phyloP scores from a whole-genome alignment of 225 moss, liverwort and hornwort genomes.

The Ulota crispa region DNA sequence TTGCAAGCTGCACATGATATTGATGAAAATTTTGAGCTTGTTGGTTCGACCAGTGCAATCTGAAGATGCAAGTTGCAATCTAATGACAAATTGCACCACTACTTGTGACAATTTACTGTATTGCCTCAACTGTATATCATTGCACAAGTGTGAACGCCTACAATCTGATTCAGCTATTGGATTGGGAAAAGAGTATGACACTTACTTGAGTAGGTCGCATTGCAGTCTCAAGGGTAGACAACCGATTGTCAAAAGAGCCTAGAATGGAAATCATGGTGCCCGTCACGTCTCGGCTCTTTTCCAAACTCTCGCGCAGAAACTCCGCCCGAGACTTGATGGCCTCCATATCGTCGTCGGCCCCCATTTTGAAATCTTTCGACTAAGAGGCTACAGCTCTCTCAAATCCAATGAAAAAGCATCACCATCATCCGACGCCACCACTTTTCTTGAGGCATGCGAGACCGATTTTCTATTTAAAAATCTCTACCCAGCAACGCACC shows the following conservation, averaged over 20 bases:
- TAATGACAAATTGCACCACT: not conserved
- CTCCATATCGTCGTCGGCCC: slow-evolving; percentile 73
- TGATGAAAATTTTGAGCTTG: not conserved
- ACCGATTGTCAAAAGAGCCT: slow-evolving; percentile 87
- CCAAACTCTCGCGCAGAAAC: slow-evolving; percentile 78
- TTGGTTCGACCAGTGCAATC: not conserved
- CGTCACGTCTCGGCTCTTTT: slow-evolving; percentile 65
- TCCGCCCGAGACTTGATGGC: slow-evolving; percentile 69
- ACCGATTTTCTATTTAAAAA: not conserved
- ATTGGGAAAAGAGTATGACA: not conserved
- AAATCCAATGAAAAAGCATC: not conserved
- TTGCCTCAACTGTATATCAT: not conserved
- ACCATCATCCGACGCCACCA: slow-evolving; percentile 1
- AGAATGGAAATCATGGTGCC: slow-evolving; percentile 81
- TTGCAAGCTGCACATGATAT: not conserved
- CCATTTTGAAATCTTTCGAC: slow-evolving; percentile 45
- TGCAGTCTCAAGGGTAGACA: slow-evolving; percentile 91
- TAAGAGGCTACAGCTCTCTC: slow-evolving; percentile 11
- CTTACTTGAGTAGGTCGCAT: slow-evolving; percentile 97
- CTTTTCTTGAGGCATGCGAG: not conserved
- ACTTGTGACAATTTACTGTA: not conserved
- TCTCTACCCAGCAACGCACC: slow-evolving; percentile 17
- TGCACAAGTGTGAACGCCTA: not conserved
- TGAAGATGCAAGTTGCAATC: not conserved
- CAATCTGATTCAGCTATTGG: not conserved